These are phyloP conservation scores for Cylindrotheca fusiformis DNA, from an alignment of 108 stramenopile genomes.

Conservation along the genomic window DNA sequence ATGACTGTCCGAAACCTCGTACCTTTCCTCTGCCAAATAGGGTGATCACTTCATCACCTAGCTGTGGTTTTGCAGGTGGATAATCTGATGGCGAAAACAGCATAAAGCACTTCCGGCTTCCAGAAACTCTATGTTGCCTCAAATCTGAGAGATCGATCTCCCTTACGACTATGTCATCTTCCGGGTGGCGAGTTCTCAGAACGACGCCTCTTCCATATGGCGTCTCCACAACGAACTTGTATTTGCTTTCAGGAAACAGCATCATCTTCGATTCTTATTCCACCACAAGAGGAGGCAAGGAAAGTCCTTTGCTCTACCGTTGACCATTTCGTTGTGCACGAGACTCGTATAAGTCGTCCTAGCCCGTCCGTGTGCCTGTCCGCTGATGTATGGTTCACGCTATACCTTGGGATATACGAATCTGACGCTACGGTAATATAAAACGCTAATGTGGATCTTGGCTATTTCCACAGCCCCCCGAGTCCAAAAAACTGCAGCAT, in stretches of 20 bases:
- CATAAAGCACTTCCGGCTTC: conserved; percentile 16
- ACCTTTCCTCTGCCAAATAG: conserved; percentile 63
- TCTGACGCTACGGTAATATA: too few species aligned
- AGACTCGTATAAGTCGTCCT: too few species aligned
- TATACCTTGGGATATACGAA: too few species aligned
- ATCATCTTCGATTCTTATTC: too few species aligned
- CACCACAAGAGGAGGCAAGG: too few species aligned
- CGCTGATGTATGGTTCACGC: too few species aligned
- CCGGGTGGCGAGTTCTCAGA: conserved; percentile 32
- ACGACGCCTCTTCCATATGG: conserved; percentile 74
- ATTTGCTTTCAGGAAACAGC: conserved; percentile 58
- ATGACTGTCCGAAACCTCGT: conserved; percentile 3
- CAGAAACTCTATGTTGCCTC: conserved; percentile 14
- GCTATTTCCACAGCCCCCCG: too few species aligned
- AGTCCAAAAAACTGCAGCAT: too few species aligned
- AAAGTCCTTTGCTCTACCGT: too few species aligned
- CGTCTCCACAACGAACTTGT: conserved; percentile 62
- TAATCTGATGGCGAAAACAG: conserved; percentile 52
- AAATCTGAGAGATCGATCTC: conserved; percentile 69
- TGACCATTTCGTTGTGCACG: too few species aligned
- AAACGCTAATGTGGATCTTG: too few species aligned
- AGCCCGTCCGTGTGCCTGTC: too few species aligned
- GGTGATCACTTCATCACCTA: conserved; percentile 66
- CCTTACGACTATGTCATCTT: conserved; percentile 20
- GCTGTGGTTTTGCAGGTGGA: conserved; percentile 56